These are phyloP conservation scores for Myxozyma geophila DNA, from an alignment of 805 yeast species.

Conservation along the genomic window DNA sequence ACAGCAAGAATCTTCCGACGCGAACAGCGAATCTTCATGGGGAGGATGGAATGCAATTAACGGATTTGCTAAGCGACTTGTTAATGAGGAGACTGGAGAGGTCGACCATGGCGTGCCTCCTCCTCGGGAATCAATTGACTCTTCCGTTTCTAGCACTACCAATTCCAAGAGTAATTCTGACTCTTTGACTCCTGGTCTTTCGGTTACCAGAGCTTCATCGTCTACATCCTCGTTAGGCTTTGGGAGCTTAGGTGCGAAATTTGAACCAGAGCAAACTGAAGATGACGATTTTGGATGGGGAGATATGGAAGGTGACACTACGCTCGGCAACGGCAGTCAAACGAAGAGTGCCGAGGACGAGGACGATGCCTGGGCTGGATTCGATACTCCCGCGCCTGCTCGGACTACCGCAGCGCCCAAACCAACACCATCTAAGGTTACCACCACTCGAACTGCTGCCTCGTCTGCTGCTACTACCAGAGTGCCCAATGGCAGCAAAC, in stretches of 20 bases:
- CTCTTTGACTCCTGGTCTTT: not conserved
- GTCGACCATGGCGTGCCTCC: slow-evolving; percentile 17
- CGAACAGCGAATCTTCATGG: slow-evolving; percentile 24
- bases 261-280: slow-evolving; percentile 36
- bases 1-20: not conserved
- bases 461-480: slow-evolving; percentile 9
- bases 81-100: slow-evolving; percentile 21
- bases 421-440: slow-evolving; percentile 8
- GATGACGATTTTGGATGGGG: slow-evolving; percentile 46
- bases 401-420: slow-evolving; percentile 2
- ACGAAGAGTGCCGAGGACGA: slow-evolving; percentile 5
- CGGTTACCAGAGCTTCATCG: slow-evolving; percentile 27
- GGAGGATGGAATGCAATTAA: slow-evolving; percentile 33
- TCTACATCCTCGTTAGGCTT: slow-evolving; percentile 24
- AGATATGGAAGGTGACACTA: slow-evolving; percentile 26
- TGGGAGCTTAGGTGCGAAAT: slow-evolving; percentile 17
- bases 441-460: slow-evolving; percentile 1
- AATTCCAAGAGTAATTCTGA: not conserved
- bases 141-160: slow-evolving; percentile 8
- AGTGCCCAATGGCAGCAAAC: slow-evolving; percentile 6
- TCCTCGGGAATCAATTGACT: slow-evolving; percentile 16
- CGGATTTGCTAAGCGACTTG: slow-evolving; percentile 31
- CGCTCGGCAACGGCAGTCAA: slow-evolving; percentile 19
- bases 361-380: slow-evolving; percentile 30
- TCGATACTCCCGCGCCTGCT: slow-evolving; percentile 18